Conservation (phyloP, 768 basidiomycete genomes). For the Suillus discolor region DNA sequence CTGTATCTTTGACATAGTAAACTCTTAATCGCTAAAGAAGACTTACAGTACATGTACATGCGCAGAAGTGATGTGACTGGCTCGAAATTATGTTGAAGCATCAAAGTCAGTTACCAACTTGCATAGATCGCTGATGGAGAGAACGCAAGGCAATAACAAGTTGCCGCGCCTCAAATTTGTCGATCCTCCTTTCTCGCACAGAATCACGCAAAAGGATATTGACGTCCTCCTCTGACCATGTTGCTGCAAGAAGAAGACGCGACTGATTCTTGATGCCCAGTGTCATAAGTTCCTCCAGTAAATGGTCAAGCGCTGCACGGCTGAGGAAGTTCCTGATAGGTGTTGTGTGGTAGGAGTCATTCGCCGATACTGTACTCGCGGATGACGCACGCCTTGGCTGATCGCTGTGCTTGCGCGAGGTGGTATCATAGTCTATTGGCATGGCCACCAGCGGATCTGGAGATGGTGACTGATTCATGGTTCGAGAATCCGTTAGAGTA, state of each 20-base stretch:
- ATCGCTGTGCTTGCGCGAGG: background rate
- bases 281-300: constrained; percentile 1
- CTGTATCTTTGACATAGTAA: background rate
- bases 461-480: background rate
- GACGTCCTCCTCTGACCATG: constrained; percentile 7
- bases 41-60: background rate
- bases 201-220: constrained; percentile 2
- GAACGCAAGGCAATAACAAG: constrained; percentile 10
- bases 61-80: background rate
- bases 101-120: too few species aligned
- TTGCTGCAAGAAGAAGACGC: constrained; percentile 5
- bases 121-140: background rate
- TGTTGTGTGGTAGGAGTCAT: background rate
- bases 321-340: constrained; percentile 5
- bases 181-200: constrained; percentile 7
- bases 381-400: background rate
- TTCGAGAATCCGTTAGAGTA: background rate
- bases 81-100: background rate
- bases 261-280: constrained; percentile 7
- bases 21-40: background rate
- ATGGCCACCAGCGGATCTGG: background rate
- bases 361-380: background rate
- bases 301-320: background rate
- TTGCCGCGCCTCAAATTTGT: constrained; percentile 11
- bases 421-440: too few species aligned